phyloP scores from a whole-genome alignment of 768 basidiomycete genomes.

The Gymnopilus junonius region DNA sequence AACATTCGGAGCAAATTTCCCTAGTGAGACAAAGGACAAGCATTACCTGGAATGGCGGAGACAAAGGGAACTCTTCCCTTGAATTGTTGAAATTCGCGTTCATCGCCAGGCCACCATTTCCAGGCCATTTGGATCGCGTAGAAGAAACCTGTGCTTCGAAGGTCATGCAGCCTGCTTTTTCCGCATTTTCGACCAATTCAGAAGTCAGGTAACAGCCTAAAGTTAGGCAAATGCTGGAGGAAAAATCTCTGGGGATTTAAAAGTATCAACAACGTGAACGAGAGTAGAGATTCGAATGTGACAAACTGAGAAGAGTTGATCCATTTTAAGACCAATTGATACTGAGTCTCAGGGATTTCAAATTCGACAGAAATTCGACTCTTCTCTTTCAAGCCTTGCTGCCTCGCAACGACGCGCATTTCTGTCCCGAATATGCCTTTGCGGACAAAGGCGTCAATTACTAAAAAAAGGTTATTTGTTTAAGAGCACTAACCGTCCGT shows the following conservation, averaged over 20 bases:
- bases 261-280: not conserved
- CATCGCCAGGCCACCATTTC: conserved; percentile 37
- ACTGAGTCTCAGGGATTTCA: conserved; percentile 24
- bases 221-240: conserved; percentile 44
- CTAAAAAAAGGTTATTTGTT: not conserved
- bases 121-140: conserved; percentile 49
- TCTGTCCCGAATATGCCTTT: conserved; percentile 18
- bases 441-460: not conserved
- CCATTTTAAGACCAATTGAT: conserved; percentile 20
- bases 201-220: conserved; percentile 46
- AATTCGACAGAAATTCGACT: conserved; percentile 27
- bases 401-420: conserved; percentile 25
- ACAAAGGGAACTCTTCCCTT: conserved; percentile 37
- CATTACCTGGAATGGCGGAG: conserved; percentile 45
- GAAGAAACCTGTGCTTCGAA: conserved; percentile 27
- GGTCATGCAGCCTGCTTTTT: conserved; percentile 12
- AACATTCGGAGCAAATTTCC: not conserved
- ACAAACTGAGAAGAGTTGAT: conserved; percentile 1
- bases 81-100: conserved; percentile 33
- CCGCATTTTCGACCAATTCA: conserved; percentile 18
- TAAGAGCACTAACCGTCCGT: not conserved
- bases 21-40: not conserved
- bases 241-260: conserved; percentile 4
- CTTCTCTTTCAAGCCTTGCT: conserved; percentile 23
- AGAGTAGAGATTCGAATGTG: not conserved